phyloP scores from a whole-genome alignment of 257 asterid genomes.

The Gentiana dahurica region DNA sequence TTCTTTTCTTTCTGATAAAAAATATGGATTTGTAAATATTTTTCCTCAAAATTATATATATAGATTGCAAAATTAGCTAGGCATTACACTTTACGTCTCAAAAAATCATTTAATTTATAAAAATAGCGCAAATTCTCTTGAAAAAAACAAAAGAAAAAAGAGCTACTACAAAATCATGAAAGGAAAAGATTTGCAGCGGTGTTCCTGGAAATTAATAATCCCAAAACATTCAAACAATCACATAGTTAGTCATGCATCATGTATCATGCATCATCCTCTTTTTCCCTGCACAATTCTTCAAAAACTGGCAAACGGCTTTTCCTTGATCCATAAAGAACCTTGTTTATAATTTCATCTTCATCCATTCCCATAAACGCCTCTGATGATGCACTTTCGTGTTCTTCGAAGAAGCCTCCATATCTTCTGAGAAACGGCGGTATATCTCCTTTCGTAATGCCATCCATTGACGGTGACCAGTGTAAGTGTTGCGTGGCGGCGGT shows the following conservation, averaged over 20 bases:
- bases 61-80: too few relatives aligned
- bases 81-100: not conserved
- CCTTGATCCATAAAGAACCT: not conserved
- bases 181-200: too few relatives aligned
- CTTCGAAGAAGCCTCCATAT: not conserved
- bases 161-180: too few relatives aligned
- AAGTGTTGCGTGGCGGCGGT: too few relatives aligned
- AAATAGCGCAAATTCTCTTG: not conserved
- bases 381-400: not conserved
- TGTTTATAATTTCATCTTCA: not conserved
- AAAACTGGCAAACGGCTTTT: not conserved
- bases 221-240: too few relatives aligned
- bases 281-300: not conserved
- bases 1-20: not conserved
- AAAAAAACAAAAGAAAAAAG: too few relatives aligned
- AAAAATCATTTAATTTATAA: not conserved
- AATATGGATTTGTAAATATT: not conserved
- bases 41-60: not conserved
- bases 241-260: too few relatives aligned
- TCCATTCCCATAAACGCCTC: too few relatives aligned
- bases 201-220: not conserved
- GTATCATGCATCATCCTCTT: not conserved
- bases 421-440: too few relatives aligned
- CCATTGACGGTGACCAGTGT: conserved; percentile 2
- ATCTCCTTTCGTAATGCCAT: not conserved